Percentiles rank a stretch among this genome's conserved stretches.
Evolutionary conservation across 169 alveolate genomes (phyloP).

Genomic region (Cryptosporidium muris): DNA sequence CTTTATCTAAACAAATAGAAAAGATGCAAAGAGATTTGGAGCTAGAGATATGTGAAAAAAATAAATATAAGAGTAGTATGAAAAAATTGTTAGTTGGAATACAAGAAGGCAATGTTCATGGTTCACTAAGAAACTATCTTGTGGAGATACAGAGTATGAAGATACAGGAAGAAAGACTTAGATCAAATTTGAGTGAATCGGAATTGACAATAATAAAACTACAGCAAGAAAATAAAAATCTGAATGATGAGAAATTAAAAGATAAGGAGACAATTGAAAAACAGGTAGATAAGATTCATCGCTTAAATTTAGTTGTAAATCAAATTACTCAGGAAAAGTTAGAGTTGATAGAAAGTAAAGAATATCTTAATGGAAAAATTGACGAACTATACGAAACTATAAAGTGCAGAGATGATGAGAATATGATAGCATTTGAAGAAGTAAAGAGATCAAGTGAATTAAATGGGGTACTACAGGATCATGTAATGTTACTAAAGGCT

Average conservation of each 20-base stretch:
- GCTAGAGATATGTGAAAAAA: conserved; percentile 28
- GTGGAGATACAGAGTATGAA: conserved; percentile 49
- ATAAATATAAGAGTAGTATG: conserved; percentile 62
- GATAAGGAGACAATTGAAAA: conserved; percentile 1
- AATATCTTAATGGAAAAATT: conserved; percentile 14
- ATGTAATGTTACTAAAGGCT: conserved; percentile 44
- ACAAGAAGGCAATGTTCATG: conserved; percentile 61
- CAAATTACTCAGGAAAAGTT: conserved; percentile 63
- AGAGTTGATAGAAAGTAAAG: conserved; percentile 35
- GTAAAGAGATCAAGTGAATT: conserved; percentile 58
- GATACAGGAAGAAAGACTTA: conserved; percentile 43
- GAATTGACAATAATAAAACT: conserved; percentile 50
- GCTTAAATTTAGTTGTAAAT: conserved; percentile 38
- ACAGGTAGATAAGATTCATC: conserved; percentile 45
- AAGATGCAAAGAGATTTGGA: conserved; percentile 43
- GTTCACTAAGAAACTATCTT: conserved; percentile 29
- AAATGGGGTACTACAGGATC: conserved; percentile 53
- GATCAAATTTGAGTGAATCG: conserved; percentile 12
- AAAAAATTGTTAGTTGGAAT: conserved; percentile 35
- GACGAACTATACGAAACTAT: conserved; percentile 35
- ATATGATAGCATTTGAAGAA: conserved; percentile 47
- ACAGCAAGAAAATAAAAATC: conserved; percentile 30
- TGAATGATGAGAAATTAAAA: conserved; percentile 10
- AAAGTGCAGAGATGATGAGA: conserved; percentile 57
- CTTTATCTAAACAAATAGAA: conserved; percentile 54